A percentile compares a stretch with the other conserved stretches of the same genome.
Evolutionary conservation across 345 rosid genomes (phyloP).

Genomic region (Eucalyptus decipiens): DNA sequence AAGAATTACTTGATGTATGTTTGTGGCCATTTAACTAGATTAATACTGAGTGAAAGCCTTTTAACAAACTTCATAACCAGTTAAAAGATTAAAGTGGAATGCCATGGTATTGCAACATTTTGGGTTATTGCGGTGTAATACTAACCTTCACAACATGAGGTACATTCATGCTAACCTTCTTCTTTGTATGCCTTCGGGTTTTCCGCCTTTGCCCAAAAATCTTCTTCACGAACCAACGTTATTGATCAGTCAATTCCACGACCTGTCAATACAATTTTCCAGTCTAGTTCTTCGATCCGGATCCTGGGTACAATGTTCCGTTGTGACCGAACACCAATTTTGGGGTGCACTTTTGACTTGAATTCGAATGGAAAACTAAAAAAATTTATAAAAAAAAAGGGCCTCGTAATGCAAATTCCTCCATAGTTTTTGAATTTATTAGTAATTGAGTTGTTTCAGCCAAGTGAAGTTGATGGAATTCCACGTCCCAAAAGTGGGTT

Average conservation of each 20-base stretch:
- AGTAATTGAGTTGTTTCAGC: no score
- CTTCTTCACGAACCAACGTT: no score
- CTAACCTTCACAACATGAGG: not conserved
- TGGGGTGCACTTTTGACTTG: not conserved
- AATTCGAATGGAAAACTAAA: not conserved
- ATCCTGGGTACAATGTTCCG: not conserved
- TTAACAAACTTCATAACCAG: not conserved
- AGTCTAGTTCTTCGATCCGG: not conserved
- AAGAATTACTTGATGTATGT: accelerated
- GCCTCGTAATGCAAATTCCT: not conserved
- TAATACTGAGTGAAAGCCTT: not conserved
- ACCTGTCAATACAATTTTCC: not conserved
- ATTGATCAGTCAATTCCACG: not conserved
- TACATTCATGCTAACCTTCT: not conserved
- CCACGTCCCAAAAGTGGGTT: no score
- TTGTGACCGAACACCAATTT: not conserved
- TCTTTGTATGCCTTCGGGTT: not conserved
- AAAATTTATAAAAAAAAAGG: not conserved
- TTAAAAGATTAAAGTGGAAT: not conserved
- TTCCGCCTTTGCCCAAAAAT: not conserved
- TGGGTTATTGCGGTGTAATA: no score
- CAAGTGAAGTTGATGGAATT: no score
- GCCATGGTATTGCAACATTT: no score
- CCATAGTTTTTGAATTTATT: accelerated
- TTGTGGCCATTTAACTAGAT: not conserved